Evolutionary conservation across 31 red algal genomes (phyloP).

Genomic region (Porphyra umbilicalis): DNA sequence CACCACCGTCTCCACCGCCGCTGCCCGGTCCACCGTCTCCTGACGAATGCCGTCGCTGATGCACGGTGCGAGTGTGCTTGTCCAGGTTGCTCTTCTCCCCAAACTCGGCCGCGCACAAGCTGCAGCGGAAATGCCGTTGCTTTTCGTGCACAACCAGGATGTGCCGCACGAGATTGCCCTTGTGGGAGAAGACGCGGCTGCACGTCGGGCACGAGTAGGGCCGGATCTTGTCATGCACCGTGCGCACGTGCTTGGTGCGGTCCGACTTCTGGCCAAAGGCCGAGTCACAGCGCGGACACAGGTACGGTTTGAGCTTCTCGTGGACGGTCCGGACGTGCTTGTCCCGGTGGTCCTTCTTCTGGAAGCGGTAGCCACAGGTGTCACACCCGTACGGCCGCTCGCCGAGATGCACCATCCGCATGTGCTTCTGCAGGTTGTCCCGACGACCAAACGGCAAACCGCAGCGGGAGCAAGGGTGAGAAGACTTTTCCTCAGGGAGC

Average conservation of each 20-base stretch:
- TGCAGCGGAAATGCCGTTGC: constrained; percentile 38
- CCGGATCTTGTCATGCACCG: constrained; percentile 72
- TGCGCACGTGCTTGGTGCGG: constrained; percentile 58
- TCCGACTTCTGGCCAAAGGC: constrained; percentile 51
- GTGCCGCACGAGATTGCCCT: constrained; percentile 58
- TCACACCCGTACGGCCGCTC: constrained; percentile 57
- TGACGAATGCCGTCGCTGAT: constrained; percentile 5
- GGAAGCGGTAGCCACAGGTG: constrained; percentile 42
- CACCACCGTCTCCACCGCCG: neutral
- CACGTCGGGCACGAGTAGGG: constrained; percentile 56
- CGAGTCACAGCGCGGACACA: constrained; percentile 48
- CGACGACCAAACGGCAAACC: neutral
- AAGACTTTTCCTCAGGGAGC: neutral
- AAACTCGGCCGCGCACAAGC: constrained; percentile 32
- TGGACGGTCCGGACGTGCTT: constrained; percentile 76
- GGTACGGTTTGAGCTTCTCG: constrained; percentile 63
- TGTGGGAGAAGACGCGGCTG: constrained; percentile 51
- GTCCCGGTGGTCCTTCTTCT: constrained; percentile 26
- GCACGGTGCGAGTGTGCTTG: constrained; percentile 59
- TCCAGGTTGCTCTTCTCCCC: constrained; percentile 54
- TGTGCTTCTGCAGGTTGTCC: constrained; percentile 36
- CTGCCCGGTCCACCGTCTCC: neutral
- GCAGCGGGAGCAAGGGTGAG: neutral
- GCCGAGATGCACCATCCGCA: constrained; percentile 47
- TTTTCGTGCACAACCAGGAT: constrained; percentile 66